Evolutionary conservation across 202 grass and related monocot species (phyloP), one percentile per base, ranked within the genome.

Genomic region (Digitaria exilis): DNA sequence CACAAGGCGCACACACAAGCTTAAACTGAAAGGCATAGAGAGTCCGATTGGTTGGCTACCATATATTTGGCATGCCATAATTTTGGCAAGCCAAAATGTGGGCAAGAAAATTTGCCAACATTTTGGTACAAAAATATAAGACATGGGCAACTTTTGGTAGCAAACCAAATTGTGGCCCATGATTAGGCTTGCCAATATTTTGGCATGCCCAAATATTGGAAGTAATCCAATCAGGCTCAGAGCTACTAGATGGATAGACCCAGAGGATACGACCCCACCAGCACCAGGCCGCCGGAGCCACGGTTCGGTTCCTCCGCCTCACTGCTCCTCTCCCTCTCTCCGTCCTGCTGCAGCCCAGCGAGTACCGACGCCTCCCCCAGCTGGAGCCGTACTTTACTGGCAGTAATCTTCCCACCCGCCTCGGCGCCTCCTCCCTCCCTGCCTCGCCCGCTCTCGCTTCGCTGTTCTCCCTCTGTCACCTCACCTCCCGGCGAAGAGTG

Each of bases 331-430:
- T 45, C 4, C 17, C 34, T 65, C 48, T 34, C n/a, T 68, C 49
- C 34, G 46, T 80, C 59, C 55, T 9, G n/a, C n/a, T n/a, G 34
- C 57, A 29, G 15, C n/a, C 46, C 63, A 55, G 77, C 59, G 87
- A 65, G 77, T 71, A 72, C 77, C 77, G 78, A 89, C 82, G 87
- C 87, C 65, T 71, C 31, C 54, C 79, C 82, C 87, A 85, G 87
- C 82, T 85, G 87, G 82, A 85, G 18, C 80, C 55, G 87, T 85
- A 80, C 82, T 81, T 89, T 70, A 65, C 57, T 65, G 57, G 45
- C 46, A 65, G 76, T 77, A 79, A 79, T 84, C 80, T 73, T 84
- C 80, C 70, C 86, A 49, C 80, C 77, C 48, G 82, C 65, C 77
- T 65, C 34, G 65, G 65, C 78, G 65, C 65, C 65, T 70, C 78